Evolutionary conservation across 2,329 filamentous ascomycete species (phyloP).

Genomic region (Scedosporium dehoogii): DNA sequence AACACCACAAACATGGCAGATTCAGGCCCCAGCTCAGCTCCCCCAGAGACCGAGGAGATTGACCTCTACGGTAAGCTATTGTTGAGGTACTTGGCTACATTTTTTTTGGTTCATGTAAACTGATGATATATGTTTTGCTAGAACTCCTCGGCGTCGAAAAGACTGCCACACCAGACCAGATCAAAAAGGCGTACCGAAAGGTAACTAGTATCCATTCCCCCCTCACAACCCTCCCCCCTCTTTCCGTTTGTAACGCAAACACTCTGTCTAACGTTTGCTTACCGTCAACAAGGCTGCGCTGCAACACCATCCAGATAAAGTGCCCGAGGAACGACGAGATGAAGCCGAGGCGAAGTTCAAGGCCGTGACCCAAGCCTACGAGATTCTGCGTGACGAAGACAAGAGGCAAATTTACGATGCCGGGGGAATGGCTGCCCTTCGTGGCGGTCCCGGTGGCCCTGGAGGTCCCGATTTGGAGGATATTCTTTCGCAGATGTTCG

Average conservation of each 20-base stretch:
- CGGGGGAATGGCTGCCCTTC: conserved; percentile 92
- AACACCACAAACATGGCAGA: not conserved
- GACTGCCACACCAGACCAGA: conserved; percentile 63
- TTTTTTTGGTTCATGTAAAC: not conserved
- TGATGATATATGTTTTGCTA: conserved; percentile 23
- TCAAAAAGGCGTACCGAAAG: conserved; percentile 96
- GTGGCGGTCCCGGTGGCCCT: conserved; percentile 37
- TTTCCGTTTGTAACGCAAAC: not conserved
- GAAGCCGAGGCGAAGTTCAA: conserved; percentile 92
- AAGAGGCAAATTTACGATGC: conserved; percentile 87
- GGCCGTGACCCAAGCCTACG: conserved; percentile 84
- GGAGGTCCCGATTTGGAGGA: conserved; percentile 80
- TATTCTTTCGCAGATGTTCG: conserved; percentile 87
- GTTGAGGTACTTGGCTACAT: not conserved
- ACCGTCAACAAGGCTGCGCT: conserved; percentile 58
- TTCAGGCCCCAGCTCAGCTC: not conserved
- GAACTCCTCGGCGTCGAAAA: conserved; percentile 71
- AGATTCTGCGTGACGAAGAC: conserved; percentile 93
- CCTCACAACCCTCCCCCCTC: not conserved
- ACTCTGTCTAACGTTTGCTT: not conserved
- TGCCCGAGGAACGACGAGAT: conserved; percentile 72
- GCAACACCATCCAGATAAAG: conserved; percentile 90
- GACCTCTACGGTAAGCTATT: conserved; percentile 50
- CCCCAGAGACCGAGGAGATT: conserved; percentile 27
- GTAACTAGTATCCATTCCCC: conserved; percentile 44